Conservation (phyloP, 768 basidiomycete species). For the Antrodiella citrinella region DNA sequence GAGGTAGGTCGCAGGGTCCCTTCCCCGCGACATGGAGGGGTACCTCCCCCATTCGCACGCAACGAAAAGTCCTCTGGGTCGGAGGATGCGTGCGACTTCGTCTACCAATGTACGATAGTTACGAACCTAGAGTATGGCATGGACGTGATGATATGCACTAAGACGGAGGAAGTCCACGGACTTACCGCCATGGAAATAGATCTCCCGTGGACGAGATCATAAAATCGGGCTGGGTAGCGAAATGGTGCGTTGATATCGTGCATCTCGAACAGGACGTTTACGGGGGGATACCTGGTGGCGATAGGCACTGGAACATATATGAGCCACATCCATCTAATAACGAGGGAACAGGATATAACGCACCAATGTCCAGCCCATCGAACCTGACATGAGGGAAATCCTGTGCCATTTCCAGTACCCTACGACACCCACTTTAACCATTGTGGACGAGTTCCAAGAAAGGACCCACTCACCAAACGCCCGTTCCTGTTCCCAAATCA, state of each 20-base stretch:
- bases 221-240: constrained; percentile 42
- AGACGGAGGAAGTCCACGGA: constrained; percentile 10
- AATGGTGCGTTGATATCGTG: constrained; percentile 48
- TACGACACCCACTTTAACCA: constrained; percentile 23
- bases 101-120: constrained; percentile 44
- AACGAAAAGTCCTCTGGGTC: constrained; percentile 63
- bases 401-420: constrained; percentile 69
- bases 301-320: constrained; percentile 50
- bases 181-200: constrained; percentile 52
- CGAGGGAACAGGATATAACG: constrained; percentile 16
- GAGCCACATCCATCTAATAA: too few relatives aligned
- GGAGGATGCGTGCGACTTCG: constrained; percentile 58
- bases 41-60: constrained; percentile 52
- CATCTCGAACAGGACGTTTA: constrained; percentile 60
- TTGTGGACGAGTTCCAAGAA: neutral
- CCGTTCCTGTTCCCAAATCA: constrained; percentile 73
- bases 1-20: constrained; percentile 7
- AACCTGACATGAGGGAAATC: constrained; percentile 59
- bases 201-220: constrained; percentile 66
- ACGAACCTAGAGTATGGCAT: constrained; percentile 38
- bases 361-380: constrained; percentile 72
- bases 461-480: constrained; percentile 47
- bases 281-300: constrained; percentile 49
- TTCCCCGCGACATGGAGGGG: constrained; percentile 28
- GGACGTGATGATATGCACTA: neutral